These are phyloP conservation scores for Aspergillus funiculosus DNA, from an alignment of 495 filamentous ascomycete species.

Conservation along the genomic window DNA sequence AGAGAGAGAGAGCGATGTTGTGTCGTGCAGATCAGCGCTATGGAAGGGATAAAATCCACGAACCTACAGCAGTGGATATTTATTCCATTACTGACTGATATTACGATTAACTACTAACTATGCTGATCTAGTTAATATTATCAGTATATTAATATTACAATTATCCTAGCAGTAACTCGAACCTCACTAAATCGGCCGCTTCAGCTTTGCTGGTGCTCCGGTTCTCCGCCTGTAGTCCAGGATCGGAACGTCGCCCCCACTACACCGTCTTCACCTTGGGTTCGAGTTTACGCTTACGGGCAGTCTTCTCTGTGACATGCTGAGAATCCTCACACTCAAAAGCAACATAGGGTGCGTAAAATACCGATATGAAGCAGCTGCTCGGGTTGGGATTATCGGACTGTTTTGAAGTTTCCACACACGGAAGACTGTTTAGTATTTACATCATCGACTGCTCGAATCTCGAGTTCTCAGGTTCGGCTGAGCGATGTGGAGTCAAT, in stretches of 20 bases:
- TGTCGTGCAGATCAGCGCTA: neutral
- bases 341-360: too few relatives aligned
- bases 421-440: slow-evolving; percentile 23
- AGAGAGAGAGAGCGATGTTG: slow-evolving; percentile 4
- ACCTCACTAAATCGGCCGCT: neutral
- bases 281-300: too few relatives aligned
- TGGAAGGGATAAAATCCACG: neutral
- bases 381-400: too few relatives aligned
- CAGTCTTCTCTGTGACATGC: too few relatives aligned
- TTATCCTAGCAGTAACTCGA: neutral
- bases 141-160: too few relatives aligned
- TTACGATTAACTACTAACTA: too few relatives aligned
- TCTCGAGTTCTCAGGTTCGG: slow-evolving; percentile 8
- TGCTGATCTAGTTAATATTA: too few relatives aligned
- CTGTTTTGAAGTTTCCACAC: slow-evolving; percentile 22
- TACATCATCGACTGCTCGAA: too few relatives aligned
- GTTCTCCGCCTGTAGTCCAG: slow-evolving; percentile 11
- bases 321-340: too few relatives aligned
- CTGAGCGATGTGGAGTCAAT: slow-evolving; percentile 15
- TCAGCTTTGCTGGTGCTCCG: neutral
- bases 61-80: too few relatives aligned
- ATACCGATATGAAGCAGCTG: too few relatives aligned
- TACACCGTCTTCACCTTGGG: neutral
- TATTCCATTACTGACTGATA: too few relatives aligned
- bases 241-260: neutral